phyloP scores from a whole-genome alignment of 2,329 filamentous ascomycete genomes.

The Juglanconis oblonga region DNA sequence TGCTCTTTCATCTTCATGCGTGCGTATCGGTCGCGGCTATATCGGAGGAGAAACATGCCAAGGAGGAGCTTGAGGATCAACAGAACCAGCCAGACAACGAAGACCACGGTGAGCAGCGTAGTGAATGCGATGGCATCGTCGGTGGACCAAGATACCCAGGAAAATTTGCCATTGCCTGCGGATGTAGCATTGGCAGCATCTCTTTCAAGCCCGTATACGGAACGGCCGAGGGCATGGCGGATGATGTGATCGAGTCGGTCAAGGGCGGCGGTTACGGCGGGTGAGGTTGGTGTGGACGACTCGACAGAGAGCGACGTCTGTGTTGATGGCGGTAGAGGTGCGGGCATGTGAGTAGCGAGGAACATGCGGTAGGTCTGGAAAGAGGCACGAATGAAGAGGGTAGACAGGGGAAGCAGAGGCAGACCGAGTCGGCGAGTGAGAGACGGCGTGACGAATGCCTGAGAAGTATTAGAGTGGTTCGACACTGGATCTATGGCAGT shows the following conservation, averaged over 20 bases:
- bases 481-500: background rate
- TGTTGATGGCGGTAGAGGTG: constrained; percentile 63
- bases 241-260: constrained; percentile 77
- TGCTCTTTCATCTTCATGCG: constrained; percentile 73
- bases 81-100: constrained; percentile 80
- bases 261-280: constrained; percentile 72
- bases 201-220: constrained; percentile 61
- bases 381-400: constrained; percentile 90
- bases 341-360: constrained; percentile 78
- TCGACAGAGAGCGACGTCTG: constrained; percentile 66
- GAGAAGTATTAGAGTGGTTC: background rate
- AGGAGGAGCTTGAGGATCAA: constrained; percentile 82
- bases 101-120: constrained; percentile 84
- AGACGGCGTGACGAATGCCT: constrained; percentile 89
- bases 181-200: constrained; percentile 25
- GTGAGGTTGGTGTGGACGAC: constrained; percentile 61
- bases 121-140: constrained; percentile 72
- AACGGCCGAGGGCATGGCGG: constrained; percentile 71
- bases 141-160: constrained; percentile 56
- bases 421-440: constrained; percentile 85
- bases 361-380: constrained; percentile 99
- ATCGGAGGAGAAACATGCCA: constrained; percentile 82
- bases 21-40: constrained; percentile 74
- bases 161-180: constrained; percentile 31
- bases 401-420: constrained; percentile 87